Base-by-base conservation (phyloP, 2,329 filamentous ascomycete genomes). In the Fusarium poae region DNA sequence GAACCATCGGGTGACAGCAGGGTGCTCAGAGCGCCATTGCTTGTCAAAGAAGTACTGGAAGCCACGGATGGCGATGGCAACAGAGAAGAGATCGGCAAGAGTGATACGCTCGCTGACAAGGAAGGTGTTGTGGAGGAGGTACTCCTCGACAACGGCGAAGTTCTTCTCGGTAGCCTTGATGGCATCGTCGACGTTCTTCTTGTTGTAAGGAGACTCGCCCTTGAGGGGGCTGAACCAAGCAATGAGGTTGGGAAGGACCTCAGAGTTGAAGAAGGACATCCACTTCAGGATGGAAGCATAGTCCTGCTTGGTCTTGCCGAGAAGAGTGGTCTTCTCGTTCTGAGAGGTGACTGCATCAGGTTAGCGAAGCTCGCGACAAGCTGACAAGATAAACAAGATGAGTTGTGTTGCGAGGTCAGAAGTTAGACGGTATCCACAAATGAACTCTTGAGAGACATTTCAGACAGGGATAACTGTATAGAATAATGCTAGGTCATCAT, bases 301-400 rank as follows among this genome's bases (percentile, higher is more conserved):
- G 81, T 99, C 96, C 88, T 99, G 95, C 92, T 99, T 99, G 85
- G 94, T 99, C 91, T 98, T 98, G 80, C 96, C 96, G 77, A 99
- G 90, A 74, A 99, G 94, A 75, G 94, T 97, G 77, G 96, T 99
- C 92, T 98, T 98, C 91, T 98, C 96, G 83, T 99, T 99, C 86
- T 99, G 96, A 76, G 96, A 98, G 78, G 96, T 94, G 81, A 99
- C 96, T 98, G 45, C 67, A 32, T 79, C 67, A 65, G 62, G 76
- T 83, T 75, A 82, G 79, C 72, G 40, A 70, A 66, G 57, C 40
- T 43, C 29, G 46, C 55, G 73, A 77, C 51, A 65, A 64, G 58
- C 30, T 74, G 71, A 32, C 55, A 63, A 76, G 74, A 78, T 74
- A 72, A 67, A 70, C 46, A 57, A 65, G 67, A 65, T 69, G 46